phyloP scores from a whole-genome alignment of 2,329 filamentous ascomycete species.

The Huntiella abstrusa region DNA sequence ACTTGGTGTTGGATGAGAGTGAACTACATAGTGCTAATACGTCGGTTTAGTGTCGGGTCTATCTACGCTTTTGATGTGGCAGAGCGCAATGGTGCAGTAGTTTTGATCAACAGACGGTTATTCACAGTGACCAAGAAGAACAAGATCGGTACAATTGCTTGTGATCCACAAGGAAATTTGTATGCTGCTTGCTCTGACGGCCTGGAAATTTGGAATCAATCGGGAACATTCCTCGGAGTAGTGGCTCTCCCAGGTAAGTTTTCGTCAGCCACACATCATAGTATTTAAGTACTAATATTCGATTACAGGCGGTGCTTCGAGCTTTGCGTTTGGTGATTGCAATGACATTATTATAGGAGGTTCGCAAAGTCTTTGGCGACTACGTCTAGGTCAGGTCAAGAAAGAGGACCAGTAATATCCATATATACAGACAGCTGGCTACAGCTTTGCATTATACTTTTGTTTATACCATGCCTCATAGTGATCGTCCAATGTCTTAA shows the following conservation, averaged over 20 bases:
- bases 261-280: not conserved
- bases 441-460: not conserved
- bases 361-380: conserved; percentile 7
- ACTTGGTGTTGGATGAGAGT: not conserved
- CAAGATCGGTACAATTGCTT: conserved; percentile 11
- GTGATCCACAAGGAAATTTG: conserved; percentile 27
- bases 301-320: conserved; percentile 7
- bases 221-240: conserved; percentile 26
- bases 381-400: not conserved
- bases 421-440: not conserved
- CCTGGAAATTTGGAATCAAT: conserved; percentile 28
- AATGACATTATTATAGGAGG: conserved; percentile 9
- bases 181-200: conserved; percentile 31
- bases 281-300: not conserved
- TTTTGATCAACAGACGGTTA: conserved; percentile 24
- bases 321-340: conserved; percentile 9
- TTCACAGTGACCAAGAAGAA: conserved; percentile 30
- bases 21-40: conserved; percentile 17
- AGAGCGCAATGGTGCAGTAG: conserved; percentile 21
- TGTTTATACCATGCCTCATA: conserved; percentile 2
- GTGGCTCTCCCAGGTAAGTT: conserved; percentile 21
- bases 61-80: conserved; percentile 21
- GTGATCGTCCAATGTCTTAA: conserved; percentile 1
- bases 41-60: not conserved
- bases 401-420: not conserved